phyloP scores from a whole-genome alignment of 805 yeast species.

The Kodamaea leandrae region DNA sequence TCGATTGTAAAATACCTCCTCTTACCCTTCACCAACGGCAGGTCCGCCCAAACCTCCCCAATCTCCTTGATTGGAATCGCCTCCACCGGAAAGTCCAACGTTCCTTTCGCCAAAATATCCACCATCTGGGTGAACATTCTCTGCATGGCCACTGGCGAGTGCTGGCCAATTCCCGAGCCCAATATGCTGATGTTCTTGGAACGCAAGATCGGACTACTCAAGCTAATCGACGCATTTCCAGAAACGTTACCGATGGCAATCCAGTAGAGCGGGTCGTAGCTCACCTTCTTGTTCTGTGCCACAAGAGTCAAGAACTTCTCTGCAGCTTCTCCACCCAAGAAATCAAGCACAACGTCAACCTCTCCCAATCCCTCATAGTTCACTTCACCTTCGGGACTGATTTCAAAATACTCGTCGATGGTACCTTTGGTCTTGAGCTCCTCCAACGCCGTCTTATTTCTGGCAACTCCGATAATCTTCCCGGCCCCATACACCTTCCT shows the following conservation, averaged over 20 bases:
- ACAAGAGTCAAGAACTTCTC: conserved; percentile 1
- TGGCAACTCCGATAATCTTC: conserved; percentile 11
- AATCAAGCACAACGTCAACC: conserved; percentile 13
- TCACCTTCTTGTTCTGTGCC: conserved; percentile 1
- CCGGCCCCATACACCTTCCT: conserved; percentile 9
- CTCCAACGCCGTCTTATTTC: conserved; percentile 5
- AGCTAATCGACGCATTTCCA: conserved; percentile 7
- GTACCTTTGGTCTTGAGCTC: conserved; percentile 2
- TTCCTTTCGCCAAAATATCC: conserved; percentile 7
- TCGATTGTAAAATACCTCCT: conserved; percentile 11
- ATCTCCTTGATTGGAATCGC: conserved; percentile 9
- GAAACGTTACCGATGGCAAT: conserved; percentile 12
- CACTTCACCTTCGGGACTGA: conserved; percentile 1
- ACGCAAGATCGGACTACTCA: conserved; percentile 10
- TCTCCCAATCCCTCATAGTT: not conserved
- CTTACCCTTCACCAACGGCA: conserved; percentile 9
- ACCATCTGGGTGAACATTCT: conserved; percentile 1
- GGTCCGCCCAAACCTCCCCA: conserved; percentile 9
- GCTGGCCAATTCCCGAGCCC: conserved; percentile 14
- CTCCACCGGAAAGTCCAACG: conserved; percentile 1
- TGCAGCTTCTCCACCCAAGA: conserved; percentile 11
- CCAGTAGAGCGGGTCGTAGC: conserved; percentile 10
- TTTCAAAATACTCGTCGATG: conserved; percentile 8
- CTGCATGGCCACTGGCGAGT: not conserved
- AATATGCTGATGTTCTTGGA: conserved; percentile 10